phyloP scores from a whole-genome alignment of 1,284 basidiomycete species.

The Puccinia polysora region DNA sequence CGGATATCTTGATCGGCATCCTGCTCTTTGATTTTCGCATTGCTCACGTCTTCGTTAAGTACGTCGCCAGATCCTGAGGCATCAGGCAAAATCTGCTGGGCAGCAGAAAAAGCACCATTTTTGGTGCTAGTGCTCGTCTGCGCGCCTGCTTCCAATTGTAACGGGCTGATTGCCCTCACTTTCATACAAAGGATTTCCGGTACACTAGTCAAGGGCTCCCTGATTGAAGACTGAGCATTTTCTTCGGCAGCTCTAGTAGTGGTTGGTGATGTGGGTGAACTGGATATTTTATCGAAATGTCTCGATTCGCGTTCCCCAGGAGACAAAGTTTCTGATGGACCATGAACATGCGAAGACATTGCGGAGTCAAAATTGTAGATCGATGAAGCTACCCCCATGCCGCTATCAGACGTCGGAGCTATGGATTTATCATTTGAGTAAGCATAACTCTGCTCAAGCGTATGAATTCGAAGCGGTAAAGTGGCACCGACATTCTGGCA shows the following conservation, averaged over 20 bases:
- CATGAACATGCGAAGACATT: not conserved
- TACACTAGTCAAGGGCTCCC: too few species aligned
- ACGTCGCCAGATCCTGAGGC: not conserved
- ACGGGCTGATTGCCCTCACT: too few species aligned
- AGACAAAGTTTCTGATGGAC: not conserved
- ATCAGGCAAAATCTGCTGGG: too few species aligned
- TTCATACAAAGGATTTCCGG: too few species aligned
- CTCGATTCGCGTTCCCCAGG: not conserved
- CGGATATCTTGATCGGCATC: not conserved
- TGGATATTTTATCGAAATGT: not conserved
- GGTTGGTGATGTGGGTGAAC: not conserved
- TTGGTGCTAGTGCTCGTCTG: too few species aligned
- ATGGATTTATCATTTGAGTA: not conserved
- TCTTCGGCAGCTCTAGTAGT: too few species aligned
- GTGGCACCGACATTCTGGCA: constrained; percentile 5
- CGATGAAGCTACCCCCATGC: constrained; percentile 11
- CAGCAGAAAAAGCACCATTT: too few species aligned
- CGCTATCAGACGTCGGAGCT: constrained; percentile 9
- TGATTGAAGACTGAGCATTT: too few species aligned
- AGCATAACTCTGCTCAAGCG: not conserved
- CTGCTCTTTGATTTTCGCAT: not conserved
- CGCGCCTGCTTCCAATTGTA: too few species aligned
- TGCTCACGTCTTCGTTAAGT: not conserved
- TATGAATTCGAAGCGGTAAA: not conserved
- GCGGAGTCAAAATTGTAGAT: not conserved